phyloP scores from a whole-genome alignment of 257 asterid genomes.

The Handroanthus guayacan region DNA sequence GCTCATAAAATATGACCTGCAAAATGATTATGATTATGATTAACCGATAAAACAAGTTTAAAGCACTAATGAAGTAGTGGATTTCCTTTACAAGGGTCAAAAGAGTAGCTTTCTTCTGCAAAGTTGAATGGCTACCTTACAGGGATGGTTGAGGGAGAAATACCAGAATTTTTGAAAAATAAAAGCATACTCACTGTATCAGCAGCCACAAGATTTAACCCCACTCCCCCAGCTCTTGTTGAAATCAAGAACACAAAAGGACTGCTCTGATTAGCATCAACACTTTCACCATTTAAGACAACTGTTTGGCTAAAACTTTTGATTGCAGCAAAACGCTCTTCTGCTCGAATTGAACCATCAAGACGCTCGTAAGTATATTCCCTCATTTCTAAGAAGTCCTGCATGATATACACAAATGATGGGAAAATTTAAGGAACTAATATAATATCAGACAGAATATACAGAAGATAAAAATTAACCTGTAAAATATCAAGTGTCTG shows the following conservation, averaged over 20 bases:
- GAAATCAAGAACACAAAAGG: constrained; percentile 90
- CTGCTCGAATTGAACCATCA: constrained; percentile 96
- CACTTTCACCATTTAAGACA: constrained; percentile 38
- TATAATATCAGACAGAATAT: constrained; percentile 14
- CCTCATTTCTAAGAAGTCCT: constrained; percentile 91
- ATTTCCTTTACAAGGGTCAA: neutral
- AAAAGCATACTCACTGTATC: constrained; percentile 74
- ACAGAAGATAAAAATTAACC: constrained; percentile 50
- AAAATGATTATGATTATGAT: constrained; percentile 17
- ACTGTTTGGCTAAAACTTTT: constrained; percentile 79
- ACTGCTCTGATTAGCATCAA: constrained; percentile 42
- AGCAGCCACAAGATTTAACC: constrained; percentile 97
- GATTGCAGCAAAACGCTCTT: constrained; percentile 96
- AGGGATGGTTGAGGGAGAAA: constrained; percentile 6
- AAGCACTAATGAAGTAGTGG: neutral
- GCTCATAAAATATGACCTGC: constrained; percentile 95
- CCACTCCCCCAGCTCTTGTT: constrained; percentile 99
- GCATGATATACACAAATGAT: constrained; percentile 35
- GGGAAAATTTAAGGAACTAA: constrained; percentile 27
- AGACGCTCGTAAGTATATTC: constrained; percentile 93
- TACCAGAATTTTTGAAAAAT: neutral
- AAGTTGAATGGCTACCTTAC: constrained; percentile 17
- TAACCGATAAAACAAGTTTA: neutral
- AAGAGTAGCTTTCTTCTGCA: constrained; percentile 1
- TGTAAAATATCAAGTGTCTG: constrained; percentile 91